These are phyloP conservation scores for Circinella minor DNA, from an alignment of 371 early-diverging fungal genomes.

Conservation along the genomic window DNA sequence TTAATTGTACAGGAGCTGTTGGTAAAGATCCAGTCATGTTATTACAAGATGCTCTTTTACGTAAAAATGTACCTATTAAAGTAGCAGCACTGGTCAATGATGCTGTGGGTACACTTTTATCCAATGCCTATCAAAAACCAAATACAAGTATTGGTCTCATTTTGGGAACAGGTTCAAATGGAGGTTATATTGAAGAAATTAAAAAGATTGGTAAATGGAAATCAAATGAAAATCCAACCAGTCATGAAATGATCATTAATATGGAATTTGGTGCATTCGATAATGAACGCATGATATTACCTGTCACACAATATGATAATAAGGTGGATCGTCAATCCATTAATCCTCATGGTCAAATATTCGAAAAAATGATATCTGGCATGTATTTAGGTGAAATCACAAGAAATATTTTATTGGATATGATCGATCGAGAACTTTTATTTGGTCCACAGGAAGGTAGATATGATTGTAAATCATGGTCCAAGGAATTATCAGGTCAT, in stretches of 20 bases:
- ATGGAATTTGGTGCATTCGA: slow-evolving; percentile 93
- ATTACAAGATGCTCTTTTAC: slow-evolving; percentile 83
- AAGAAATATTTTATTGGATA: slow-evolving; percentile 78
- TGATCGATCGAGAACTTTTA: slow-evolving; percentile 81
- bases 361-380: slow-evolving; percentile 96
- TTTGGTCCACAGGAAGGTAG: slow-evolving; percentile 44
- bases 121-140: slow-evolving; percentile 85
- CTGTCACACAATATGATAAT: slow-evolving; percentile 85
- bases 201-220: slow-evolving; percentile 76
- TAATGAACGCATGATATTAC: slow-evolving; percentile 76
- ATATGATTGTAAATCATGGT: slow-evolving; percentile 56
- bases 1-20: slow-evolving; percentile 76
- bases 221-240: slow-evolving; percentile 33
- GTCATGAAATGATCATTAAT: slow-evolving; percentile 88
- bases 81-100: slow-evolving; percentile 95
- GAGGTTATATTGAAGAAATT: slow-evolving; percentile 90
- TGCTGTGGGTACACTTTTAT: slow-evolving; percentile 92
- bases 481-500: slow-evolving; percentile 69
- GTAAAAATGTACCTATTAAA: slow-evolving; percentile 73
- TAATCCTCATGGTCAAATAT: slow-evolving; percentile 82
- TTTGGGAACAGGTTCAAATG: slow-evolving; percentile 96
- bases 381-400: slow-evolving; percentile 95
- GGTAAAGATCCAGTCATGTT: slow-evolving; percentile 89
- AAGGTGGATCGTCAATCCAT: slow-evolving; percentile 82
- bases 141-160: slow-evolving; percentile 88